Evolutionary conservation across 345 rosid genomes (phyloP), one percentile per base, ranked within the genome.

Genomic region (Limnanthes douglasii): DNA sequence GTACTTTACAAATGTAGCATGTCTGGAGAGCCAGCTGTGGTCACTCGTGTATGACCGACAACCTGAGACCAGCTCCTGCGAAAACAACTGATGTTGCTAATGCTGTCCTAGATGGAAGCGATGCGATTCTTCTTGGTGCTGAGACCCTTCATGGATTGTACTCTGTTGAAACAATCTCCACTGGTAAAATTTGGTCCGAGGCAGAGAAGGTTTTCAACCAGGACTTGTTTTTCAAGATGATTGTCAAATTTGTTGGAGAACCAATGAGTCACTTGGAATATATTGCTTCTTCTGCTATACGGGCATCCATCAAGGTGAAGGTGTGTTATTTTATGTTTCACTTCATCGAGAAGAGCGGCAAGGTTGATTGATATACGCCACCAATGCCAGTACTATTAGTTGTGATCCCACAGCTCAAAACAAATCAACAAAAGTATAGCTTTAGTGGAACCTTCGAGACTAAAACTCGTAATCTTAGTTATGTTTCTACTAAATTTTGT

Each of bases 21-120:
- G 97, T 78, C 80, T 39, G 97, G 97, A 46, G 82, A 86, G 70
- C 93, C 97, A 45, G 93, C 97, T 1, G 95, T 86, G 34, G 70
- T 75, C 40, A 86, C 97, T 39, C 97, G 97, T 56, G 95, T 60
- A 88, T 88, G 97, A 88, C 95, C 23, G 83, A 65, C 62, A 88
- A 88, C 59, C 62, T 88, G 51, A 62, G 95, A 35, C 97, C 93
- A 53, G 83, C 95, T 52, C 95, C 95, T 61, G 97, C 97, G 8
- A 95, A 88, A 56, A 95, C 97, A 43, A 88, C 97, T 53, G 95
- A 88, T 68, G 97, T 88, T 53, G 97, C 97, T 28, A 88, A 88
- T 67, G 97, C 97, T 46, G 97, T 88, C 26, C 62, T 88, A 42
- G 97, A 83, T 54, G 97, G 97, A 64, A 66, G 90, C 57, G 97